Evolutionary conservation across 441 rosid genomes (phyloP).

Genomic region (Erodium chrysanthum): DNA sequence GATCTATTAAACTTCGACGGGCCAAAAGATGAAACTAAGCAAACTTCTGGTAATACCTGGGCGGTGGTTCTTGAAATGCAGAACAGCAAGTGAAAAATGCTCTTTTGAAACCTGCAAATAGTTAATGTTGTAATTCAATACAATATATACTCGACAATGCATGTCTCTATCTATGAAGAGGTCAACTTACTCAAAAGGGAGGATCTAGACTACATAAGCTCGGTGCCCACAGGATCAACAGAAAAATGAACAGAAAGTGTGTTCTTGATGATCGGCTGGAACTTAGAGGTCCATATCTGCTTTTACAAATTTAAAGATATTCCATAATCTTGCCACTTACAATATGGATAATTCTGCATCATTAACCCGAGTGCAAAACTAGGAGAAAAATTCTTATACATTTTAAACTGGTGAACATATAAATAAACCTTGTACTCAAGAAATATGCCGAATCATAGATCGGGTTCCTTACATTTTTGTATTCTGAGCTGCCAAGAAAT

Average conservation of each 20-base stretch:
- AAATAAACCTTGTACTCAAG: background rate
- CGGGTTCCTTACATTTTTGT: constrained; percentile 50
- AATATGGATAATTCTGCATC: constrained; percentile 1
- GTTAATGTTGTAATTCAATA: background rate
- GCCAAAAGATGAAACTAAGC: background rate
- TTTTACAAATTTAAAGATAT: constrained; percentile 17
- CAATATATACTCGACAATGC: constrained; percentile 4
- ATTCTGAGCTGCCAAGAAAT: constrained; percentile 49
- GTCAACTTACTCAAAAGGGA: background rate
- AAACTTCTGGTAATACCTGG: background rate
- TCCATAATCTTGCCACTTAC: constrained; percentile 5
- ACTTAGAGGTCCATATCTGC: constrained; percentile 67
- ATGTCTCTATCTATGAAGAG: constrained; percentile 15
- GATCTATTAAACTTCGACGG: background rate
- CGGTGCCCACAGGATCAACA: constrained; percentile 76
- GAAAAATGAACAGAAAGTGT: constrained; percentile 44
- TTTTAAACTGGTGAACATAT: background rate
- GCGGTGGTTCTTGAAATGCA: constrained; percentile 7
- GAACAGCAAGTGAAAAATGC: background rate
- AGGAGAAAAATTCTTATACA: background rate
- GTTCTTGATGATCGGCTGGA: constrained; percentile 41
- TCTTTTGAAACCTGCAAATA: background rate
- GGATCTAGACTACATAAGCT: constrained; percentile 50
- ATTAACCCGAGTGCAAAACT: background rate
- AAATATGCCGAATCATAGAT: constrained; percentile 5